Conservation (phyloP, 1,284 basidiomycete genomes). For the Tilletiopsis washingtonensis region DNA sequence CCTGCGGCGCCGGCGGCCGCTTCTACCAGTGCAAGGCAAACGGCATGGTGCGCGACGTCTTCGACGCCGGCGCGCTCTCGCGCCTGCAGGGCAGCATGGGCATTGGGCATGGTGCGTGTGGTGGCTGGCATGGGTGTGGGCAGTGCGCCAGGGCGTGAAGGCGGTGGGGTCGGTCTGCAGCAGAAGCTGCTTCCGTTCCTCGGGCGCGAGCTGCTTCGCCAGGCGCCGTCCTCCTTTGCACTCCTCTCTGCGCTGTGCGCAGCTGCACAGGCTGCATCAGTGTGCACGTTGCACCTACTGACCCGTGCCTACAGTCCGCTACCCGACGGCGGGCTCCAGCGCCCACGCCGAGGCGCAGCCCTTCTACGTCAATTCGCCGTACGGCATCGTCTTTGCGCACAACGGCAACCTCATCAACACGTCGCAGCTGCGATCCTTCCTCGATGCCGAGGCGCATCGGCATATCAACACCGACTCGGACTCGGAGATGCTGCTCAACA, state of each 20-base stretch:
- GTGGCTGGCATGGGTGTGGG: no score
- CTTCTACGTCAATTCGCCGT: constrained; percentile 99
- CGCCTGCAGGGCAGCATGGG: constrained; percentile 90
- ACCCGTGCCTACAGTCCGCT: no score
- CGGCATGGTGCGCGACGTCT: constrained; percentile 98
- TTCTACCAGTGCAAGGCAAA: constrained; percentile 99
- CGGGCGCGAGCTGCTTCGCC: no score
- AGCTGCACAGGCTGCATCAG: no score
- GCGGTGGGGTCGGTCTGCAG: no score
- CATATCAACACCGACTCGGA: constrained; percentile 99
- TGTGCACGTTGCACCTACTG: no score
- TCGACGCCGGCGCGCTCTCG: constrained; percentile 70
- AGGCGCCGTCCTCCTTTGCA: no score
- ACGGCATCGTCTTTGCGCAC: constrained; percentile 96
- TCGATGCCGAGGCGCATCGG: constrained; percentile 92
- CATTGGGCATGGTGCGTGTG: constrained; percentile 85
- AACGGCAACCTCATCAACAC: constrained; percentile 99
- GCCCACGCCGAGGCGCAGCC: constrained; percentile 96
- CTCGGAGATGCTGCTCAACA: constrained; percentile 92
- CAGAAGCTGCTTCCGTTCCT: no score
- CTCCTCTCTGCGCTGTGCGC: background rate
- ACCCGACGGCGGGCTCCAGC: constrained; percentile 95
- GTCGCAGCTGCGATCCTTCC: constrained; percentile 69
- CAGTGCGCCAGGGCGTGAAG: no score
- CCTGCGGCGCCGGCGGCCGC: constrained; percentile 86